Conservation (phyloP, 768 basidiomycete genomes). For the Coprinellus micaceus region DNA sequence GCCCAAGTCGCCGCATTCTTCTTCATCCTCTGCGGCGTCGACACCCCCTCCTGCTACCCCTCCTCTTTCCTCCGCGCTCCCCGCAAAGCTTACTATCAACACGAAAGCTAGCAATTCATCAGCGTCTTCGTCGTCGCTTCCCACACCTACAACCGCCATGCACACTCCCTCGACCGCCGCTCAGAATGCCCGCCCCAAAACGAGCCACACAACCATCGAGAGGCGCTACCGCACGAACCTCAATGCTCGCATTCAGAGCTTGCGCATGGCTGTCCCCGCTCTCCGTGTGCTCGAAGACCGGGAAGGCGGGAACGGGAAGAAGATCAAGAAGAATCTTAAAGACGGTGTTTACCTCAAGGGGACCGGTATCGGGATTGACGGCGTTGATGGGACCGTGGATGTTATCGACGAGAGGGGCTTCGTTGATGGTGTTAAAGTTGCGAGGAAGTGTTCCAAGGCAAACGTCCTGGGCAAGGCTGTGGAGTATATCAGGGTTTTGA, state of each 20-base stretch:
- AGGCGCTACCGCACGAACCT: slow-evolving; percentile 85
- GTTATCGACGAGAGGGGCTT: slow-evolving; percentile 80
- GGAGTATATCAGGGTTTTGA: slow-evolving; percentile 87
- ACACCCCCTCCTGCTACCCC: slow-evolving; percentile 41
- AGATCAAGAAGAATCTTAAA: slow-evolving; percentile 45
- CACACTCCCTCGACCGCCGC: slow-evolving; percentile 12
- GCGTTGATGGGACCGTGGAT: slow-evolving; percentile 42
- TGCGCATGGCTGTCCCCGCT: slow-evolving; percentile 80
- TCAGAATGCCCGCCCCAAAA: slow-evolving; percentile 57
- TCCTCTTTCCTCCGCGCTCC: slow-evolving; percentile 19
- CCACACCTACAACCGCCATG: slow-evolving; percentile 4
- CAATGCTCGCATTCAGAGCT: slow-evolving; percentile 78
- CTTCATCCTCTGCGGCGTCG: slow-evolving; percentile 42
- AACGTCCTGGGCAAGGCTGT: slow-evolving; percentile 88
- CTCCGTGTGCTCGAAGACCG: slow-evolving; percentile 72
- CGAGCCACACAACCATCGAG: slow-evolving; percentile 87
- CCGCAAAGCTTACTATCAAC: slow-evolving; percentile 17
- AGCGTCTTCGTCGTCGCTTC: slow-evolving; percentile 10
- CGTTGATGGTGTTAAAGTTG: slow-evolving; percentile 89
- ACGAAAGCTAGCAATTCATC: slow-evolving; percentile 10
- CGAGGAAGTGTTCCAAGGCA: slow-evolving; percentile 87
- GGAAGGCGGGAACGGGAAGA: slow-evolving; percentile 41
- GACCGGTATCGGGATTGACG: slow-evolving; percentile 27
- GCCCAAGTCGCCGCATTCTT: slow-evolving; percentile 28
- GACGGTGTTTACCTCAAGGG: slow-evolving; percentile 36